phyloP scores from a whole-genome alignment of 352 stramenopile species.

The Phytophthora pistaciae region DNA sequence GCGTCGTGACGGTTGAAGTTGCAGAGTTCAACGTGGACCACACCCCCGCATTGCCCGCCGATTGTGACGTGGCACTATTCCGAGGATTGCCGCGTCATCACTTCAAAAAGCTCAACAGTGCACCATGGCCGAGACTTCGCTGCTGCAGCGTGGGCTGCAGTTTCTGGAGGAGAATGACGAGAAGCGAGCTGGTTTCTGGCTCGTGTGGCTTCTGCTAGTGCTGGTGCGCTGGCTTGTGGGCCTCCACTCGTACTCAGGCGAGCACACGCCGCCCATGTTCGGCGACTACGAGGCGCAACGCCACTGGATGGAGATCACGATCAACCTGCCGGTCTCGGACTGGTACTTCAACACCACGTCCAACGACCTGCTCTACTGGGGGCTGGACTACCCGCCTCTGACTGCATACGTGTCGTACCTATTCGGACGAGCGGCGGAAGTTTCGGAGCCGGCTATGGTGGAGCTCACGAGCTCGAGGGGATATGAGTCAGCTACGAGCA shows the following conservation, averaged over 20 bases:
- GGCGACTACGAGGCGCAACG: conserved; percentile 99
- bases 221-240: conserved; percentile 82
- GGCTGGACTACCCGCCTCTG: conserved; percentile 98
- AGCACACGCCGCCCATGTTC: conserved; percentile 84
- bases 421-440: conserved; percentile 80
- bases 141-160: conserved; percentile 55
- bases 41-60: background rate
- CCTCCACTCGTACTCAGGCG: conserved; percentile 86
- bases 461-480: conserved; percentile 80
- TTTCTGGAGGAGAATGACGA: conserved; percentile 70
- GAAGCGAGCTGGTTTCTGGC: conserved; percentile 45
- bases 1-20: conserved; percentile 26
- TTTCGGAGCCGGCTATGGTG: conserved; percentile 90
- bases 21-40: conserved; percentile 23
- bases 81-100: conserved; percentile 30
- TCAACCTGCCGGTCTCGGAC: conserved; percentile 90
- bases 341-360: conserved; percentile 95
- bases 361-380: conserved; percentile 98
- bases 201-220: conserved; percentile 68
- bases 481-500: conserved; percentile 87
- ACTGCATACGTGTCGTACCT: conserved; percentile 93
- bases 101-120: background rate
- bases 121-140: conserved; percentile 19
- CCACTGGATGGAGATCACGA: conserved; percentile 99
- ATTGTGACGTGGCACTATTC: conserved; percentile 18